Percentiles rank a stretch among this genome's conserved stretches.
Conservation (phyloP, 2,329 filamentous ascomycete genomes). For the Aspergillus pseudotamarii region DNA sequence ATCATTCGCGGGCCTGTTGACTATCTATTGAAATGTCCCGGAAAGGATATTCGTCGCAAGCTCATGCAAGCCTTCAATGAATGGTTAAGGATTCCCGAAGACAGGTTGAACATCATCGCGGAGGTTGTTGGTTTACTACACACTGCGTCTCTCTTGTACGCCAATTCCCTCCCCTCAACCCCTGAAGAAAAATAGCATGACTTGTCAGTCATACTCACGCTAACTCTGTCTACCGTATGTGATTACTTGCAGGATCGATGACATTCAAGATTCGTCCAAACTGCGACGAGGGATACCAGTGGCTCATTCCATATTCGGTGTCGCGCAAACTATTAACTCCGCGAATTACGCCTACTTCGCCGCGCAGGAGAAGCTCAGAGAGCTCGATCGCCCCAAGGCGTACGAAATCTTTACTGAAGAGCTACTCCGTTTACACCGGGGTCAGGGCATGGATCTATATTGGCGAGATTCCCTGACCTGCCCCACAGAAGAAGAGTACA, state of each 20-base stretch:
- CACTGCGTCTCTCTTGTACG: constrained; percentile 45
- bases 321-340: constrained; percentile 52
- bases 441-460: constrained; percentile 47
- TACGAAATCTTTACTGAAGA: constrained; percentile 41
- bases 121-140: constrained; percentile 47
- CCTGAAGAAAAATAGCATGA: not conserved
- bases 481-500: constrained; percentile 45
- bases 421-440: constrained; percentile 41
- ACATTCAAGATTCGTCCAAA: constrained; percentile 51
- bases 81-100: constrained; percentile 45
- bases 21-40: constrained; percentile 26
- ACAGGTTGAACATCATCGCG: constrained; percentile 43
- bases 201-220: not conserved
- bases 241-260: constrained; percentile 44
- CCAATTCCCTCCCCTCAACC: not conserved
- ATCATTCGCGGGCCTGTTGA: not conserved
- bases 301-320: constrained; percentile 53
- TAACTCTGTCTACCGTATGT: not conserved
- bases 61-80: constrained; percentile 49
- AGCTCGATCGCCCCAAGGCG: constrained; percentile 16
- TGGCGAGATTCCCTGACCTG: constrained; percentile 43
- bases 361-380: constrained; percentile 28
- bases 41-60: constrained; percentile 47
- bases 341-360: constrained; percentile 48
- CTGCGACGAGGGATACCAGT: constrained; percentile 51